These are phyloP conservation scores for Maudiozyma bulderi DNA, from an alignment of 805 yeast genomes.

Conservation along the genomic window DNA sequence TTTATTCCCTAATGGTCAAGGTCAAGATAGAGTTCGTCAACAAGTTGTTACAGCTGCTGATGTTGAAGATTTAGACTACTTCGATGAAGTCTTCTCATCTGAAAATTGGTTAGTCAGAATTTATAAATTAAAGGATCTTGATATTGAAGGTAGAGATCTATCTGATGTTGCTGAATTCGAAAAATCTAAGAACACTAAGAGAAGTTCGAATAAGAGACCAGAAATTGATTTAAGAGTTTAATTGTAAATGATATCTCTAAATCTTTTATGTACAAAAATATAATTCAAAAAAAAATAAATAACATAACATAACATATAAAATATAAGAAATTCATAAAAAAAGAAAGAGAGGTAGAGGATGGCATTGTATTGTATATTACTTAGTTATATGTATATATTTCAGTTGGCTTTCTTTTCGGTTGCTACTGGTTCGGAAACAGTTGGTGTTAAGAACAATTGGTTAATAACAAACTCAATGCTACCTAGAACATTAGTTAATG, in stretches of 20 bases:
- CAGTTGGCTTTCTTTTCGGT: background rate
- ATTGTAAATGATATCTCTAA: background rate
- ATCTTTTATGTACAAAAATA: background rate
- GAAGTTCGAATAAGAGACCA: constrained; percentile 39
- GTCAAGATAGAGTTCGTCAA: constrained; percentile 78
- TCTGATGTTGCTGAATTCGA: constrained; percentile 48
- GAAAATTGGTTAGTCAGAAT: constrained; percentile 96
- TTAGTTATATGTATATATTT: background rate
- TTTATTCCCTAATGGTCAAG: constrained; percentile 47
- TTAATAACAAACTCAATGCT: constrained; percentile 22
- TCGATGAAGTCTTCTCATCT: constrained; percentile 91
- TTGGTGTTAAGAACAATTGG: constrained; percentile 11
- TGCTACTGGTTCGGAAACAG: constrained; percentile 7
- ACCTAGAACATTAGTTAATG: constrained; percentile 22
- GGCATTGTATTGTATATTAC: background rate
- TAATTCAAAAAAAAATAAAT: constrained; percentile 3
- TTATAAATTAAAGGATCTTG: constrained; percentile 82
- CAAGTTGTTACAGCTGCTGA: constrained; percentile 53
- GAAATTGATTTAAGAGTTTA: constrained; percentile 38
- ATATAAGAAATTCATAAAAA: constrained; percentile 1
- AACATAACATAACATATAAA: constrained; percentile 1
- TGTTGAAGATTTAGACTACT: constrained; percentile 52
- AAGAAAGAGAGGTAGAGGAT: background rate
- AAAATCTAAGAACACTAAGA: constrained; percentile 26
- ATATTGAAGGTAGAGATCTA: constrained; percentile 75